Percentiles rank a stretch among this genome's conserved stretches.
phyloP scores from a whole-genome alignment of 768 basidiomycete genomes.

The Paxillus involutus region DNA sequence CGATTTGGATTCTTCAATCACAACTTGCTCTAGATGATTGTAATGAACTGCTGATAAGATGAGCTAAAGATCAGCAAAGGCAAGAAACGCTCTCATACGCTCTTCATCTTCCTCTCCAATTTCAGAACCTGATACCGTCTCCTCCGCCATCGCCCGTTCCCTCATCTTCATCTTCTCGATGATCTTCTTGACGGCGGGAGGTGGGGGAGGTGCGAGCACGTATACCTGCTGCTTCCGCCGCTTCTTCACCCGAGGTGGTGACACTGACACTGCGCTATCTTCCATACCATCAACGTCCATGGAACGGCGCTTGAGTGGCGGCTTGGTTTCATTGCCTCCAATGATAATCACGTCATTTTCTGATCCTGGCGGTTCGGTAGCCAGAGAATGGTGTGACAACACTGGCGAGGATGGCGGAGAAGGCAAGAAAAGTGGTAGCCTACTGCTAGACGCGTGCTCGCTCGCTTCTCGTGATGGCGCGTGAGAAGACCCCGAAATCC shows the following conservation, averaged over 20 bases:
- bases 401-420: slow-evolving; percentile 40
- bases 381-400: background rate
- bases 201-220: slow-evolving; percentile 28
- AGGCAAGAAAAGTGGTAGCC: slow-evolving; percentile 49
- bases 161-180: slow-evolving; percentile 17
- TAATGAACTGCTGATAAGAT: slow-evolving; percentile 38
- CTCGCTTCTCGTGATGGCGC: slow-evolving; percentile 12
- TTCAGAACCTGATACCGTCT: slow-evolving; percentile 17
- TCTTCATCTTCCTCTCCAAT: slow-evolving; percentile 23
- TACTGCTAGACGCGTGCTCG: slow-evolving; percentile 13
- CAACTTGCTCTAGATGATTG: slow-evolving; percentile 38
- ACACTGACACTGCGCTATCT: background rate
- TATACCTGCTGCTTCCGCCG: slow-evolving; percentile 26
- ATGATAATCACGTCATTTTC: slow-evolving; percentile 15
- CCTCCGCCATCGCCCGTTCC: slow-evolving; percentile 10
- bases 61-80: slow-evolving; percentile 24
- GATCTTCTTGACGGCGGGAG: slow-evolving; percentile 20
- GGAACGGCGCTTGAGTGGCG: slow-evolving; percentile 22
- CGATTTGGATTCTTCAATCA: slow-evolving; percentile 47
- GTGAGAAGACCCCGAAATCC: slow-evolving; percentile 2
- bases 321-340: slow-evolving; percentile 1
- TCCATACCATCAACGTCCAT: slow-evolving; percentile 13
- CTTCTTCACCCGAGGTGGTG: slow-evolving; percentile 15
- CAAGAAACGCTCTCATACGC: slow-evolving; percentile 29
- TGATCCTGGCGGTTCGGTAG: slow-evolving; percentile 20